phyloP scores from a whole-genome alignment of 495 filamentous ascomycete genomes.

The Cercophora newfieldiana region DNA sequence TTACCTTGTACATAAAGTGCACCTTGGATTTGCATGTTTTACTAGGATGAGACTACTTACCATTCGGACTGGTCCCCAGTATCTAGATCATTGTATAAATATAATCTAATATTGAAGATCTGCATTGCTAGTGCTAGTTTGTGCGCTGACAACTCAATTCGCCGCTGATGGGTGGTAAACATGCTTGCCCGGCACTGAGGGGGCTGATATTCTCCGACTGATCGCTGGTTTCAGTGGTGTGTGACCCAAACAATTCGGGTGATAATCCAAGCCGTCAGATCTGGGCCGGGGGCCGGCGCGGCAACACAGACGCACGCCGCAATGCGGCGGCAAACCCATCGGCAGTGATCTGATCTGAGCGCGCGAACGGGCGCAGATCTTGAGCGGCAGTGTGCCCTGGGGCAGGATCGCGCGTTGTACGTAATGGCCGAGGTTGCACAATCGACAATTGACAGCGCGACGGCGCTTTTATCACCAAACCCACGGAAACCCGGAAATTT shows the following conservation, averaged over 20 bases:
- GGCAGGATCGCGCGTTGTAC: no score
- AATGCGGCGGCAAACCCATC: background rate
- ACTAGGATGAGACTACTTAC: background rate
- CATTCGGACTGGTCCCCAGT: background rate
- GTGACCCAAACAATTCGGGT: conserved; percentile 5
- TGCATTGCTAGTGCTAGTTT: background rate
- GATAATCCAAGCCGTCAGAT: background rate
- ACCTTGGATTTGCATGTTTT: background rate
- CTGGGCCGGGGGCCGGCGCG: background rate
- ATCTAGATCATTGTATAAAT: background rate
- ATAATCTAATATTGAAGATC: background rate
- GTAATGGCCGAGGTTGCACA: background rate
- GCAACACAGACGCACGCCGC: conserved; percentile 10
- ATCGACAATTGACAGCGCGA: background rate
- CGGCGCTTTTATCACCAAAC: background rate
- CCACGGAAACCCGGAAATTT: background rate
- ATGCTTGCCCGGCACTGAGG: background rate
- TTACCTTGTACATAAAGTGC: background rate
- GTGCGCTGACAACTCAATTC: no score
- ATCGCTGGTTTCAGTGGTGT: conserved; percentile 18
- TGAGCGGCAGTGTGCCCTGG: no score
- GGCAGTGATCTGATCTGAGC: background rate
- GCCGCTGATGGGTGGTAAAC: background rate
- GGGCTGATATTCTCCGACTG: conserved; percentile 13
- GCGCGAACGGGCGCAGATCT: background rate